Evolutionary conservation across 371 early-diverging fungal genomes (phyloP).

Genomic region (Apophysomyces variabilis): DNA sequence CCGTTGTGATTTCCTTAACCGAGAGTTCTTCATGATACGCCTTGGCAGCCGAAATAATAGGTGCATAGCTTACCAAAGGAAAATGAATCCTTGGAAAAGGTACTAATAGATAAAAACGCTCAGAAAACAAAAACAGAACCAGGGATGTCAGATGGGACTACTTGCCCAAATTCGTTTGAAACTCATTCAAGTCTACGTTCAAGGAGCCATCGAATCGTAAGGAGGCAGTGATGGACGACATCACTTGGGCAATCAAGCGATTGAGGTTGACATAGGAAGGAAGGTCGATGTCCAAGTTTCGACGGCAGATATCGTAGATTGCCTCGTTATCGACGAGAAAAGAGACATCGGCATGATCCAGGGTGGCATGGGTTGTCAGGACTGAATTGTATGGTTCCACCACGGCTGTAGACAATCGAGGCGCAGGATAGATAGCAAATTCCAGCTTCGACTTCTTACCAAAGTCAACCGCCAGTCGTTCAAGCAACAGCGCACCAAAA

Average conservation of each 20-base stretch:
- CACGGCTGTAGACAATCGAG: slow-evolving; percentile 94
- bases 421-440: slow-evolving; percentile 98
- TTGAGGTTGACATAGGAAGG: slow-evolving; percentile 98
- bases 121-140: too few species aligned
- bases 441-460: slow-evolving; percentile 98
- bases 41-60: slow-evolving; percentile 88
- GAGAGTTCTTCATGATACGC: slow-evolving; percentile 89
- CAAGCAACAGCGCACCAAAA: slow-evolving; percentile 97
- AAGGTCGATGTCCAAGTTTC: slow-evolving; percentile 96
- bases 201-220: slow-evolving; percentile 97
- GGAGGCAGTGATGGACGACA: slow-evolving; percentile 99
- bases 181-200: slow-evolving; percentile 96
- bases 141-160: neutral
- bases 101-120: slow-evolving; percentile 52
- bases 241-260: slow-evolving; percentile 98
- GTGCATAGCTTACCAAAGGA: slow-evolving; percentile 92
- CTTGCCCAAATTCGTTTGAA: slow-evolving; percentile 96
- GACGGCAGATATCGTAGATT: slow-evolving; percentile 97
- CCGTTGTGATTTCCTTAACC: slow-evolving; percentile 87
- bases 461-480: slow-evolving; percentile 95
- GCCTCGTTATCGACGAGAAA: slow-evolving; percentile 99
- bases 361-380: slow-evolving; percentile 95
- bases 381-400: slow-evolving; percentile 98
- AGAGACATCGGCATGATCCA: slow-evolving; percentile 97
- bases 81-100: slow-evolving; percentile 96